Percentiles rank a stretch among this genome's conserved stretches.
Conservation (phyloP, 352 stramenopile genomes). For the Phytopythium oedochilum region DNA sequence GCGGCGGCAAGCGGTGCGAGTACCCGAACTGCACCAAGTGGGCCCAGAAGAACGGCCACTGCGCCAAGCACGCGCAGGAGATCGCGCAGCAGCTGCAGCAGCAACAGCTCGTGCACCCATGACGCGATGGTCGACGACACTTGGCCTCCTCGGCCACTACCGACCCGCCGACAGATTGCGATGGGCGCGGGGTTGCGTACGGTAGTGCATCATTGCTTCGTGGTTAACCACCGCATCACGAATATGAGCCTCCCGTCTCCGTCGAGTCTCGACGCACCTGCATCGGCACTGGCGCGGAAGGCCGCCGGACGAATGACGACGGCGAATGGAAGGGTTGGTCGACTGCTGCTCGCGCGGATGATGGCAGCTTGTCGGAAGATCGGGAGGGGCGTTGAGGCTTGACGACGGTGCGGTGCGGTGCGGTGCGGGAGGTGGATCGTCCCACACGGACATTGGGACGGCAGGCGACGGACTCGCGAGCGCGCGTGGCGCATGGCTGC, state of each 20-base stretch:
- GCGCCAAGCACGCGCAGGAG: conserved; percentile 84
- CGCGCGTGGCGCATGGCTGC: not conserved
- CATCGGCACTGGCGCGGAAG: not conserved
- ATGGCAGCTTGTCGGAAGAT: too few species aligned
- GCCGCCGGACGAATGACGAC: not conserved
- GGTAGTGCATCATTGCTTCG: not conserved
- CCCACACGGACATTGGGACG: not conserved
- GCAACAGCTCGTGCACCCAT: conserved; percentile 31
- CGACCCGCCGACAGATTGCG: conserved; percentile 1
- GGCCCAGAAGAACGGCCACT: conserved; percentile 85
- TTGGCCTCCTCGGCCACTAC: not conserved
- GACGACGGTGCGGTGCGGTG: too few species aligned
- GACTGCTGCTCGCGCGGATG: not conserved
- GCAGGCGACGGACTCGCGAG: not conserved
- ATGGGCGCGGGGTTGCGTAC: not conserved
- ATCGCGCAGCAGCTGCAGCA: conserved; percentile 53
- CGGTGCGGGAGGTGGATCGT: too few species aligned
- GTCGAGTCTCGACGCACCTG: not conserved
- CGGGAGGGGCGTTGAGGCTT: too few species aligned
- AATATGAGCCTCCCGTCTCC: conserved; percentile 5
- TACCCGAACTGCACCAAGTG: conserved; percentile 84
- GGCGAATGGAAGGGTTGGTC: not conserved
- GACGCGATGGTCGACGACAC: not conserved
- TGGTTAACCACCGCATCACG: not conserved
- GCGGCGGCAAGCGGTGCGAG: conserved; percentile 81